These are phyloP conservation scores for Sphaerulina musiva DNA, from an alignment of 2,329 filamentous ascomycete genomes.

Conservation along the genomic window DNA sequence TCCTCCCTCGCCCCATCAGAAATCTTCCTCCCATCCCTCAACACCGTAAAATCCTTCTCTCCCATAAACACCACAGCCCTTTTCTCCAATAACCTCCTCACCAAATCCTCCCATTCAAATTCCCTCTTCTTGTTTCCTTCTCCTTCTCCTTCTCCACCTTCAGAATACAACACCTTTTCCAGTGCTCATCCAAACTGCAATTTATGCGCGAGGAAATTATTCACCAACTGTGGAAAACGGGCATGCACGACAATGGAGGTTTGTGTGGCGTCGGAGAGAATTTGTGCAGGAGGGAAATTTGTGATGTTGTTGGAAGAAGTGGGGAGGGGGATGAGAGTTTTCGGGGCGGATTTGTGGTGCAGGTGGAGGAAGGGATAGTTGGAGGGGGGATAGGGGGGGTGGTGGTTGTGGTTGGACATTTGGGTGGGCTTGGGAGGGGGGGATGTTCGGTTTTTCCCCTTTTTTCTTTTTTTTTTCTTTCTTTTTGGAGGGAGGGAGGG, in stretches of 20 bases:
- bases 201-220: conserved; percentile 29
- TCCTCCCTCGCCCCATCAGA: conserved; percentile 8
- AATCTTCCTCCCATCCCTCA: conserved; percentile 24
- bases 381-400: too few species aligned
- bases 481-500: too few species aligned
- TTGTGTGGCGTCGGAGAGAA: conserved; percentile 21
- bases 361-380: neutral
- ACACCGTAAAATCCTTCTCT: conserved; percentile 24
- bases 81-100: conserved; percentile 27
- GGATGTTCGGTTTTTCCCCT: too few species aligned
- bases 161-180: conserved; percentile 30
- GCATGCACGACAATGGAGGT: conserved; percentile 30
- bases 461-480: too few species aligned
- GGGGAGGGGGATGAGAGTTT: neutral
- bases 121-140: too few species aligned
- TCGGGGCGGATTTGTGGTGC: neutral
- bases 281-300: conserved; percentile 20
- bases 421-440: too few species aligned
- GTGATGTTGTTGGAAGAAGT: neutral
- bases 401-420: too few species aligned
- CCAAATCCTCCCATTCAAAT: conserved; percentile 22
- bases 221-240: conserved; percentile 24
- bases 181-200: conserved; percentile 22
- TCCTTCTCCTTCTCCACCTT: too few species aligned
- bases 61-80: conserved; percentile 30